Conservation (phyloP, 495 filamentous ascomycete genomes). For the Aspergillus biplanus region DNA sequence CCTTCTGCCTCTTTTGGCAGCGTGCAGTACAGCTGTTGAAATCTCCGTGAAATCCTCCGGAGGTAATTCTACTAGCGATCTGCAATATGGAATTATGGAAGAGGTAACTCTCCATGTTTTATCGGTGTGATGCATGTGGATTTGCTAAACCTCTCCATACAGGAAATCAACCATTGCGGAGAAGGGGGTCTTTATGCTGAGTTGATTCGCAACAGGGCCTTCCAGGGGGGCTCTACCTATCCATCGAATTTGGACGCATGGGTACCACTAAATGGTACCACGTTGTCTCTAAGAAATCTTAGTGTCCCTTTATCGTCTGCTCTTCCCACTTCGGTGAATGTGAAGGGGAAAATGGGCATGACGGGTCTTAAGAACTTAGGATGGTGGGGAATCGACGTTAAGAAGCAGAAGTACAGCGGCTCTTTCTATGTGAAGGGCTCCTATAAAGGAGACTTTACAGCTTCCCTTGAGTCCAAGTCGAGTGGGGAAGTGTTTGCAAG, state of each 20-base stretch:
- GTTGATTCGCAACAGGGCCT: slow-evolving; percentile 71
- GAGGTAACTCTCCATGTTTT: slow-evolving; percentile 39
- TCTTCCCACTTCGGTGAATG: slow-evolving; percentile 63
- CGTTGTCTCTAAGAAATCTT: slow-evolving; percentile 56
- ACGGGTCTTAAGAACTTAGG: slow-evolving; percentile 62
- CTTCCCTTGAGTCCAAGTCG: slow-evolving; percentile 31
- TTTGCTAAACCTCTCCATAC: not conserved
- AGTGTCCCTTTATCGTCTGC: slow-evolving; percentile 61
- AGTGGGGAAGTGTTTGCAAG: slow-evolving; percentile 37
- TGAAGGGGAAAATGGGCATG: slow-evolving; percentile 44
- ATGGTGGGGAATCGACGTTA: slow-evolving; percentile 67
- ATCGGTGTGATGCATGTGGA: not conserved
- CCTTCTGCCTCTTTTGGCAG: slow-evolving; percentile 35
- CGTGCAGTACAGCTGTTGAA: slow-evolving; percentile 33
- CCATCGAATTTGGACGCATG: slow-evolving; percentile 55
- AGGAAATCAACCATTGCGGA: slow-evolving; percentile 76
- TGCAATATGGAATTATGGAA: slow-evolving; percentile 63
- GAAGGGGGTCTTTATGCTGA: slow-evolving; percentile 80
- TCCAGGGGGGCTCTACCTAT: slow-evolving; percentile 57
- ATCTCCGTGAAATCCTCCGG: slow-evolving; percentile 47
- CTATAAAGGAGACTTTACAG: slow-evolving; percentile 36
- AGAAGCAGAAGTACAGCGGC: slow-evolving; percentile 52
- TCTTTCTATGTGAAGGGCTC: slow-evolving; percentile 61
- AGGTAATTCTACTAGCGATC: slow-evolving; percentile 55
- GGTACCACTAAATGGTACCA: slow-evolving; percentile 54